phyloP scores from a whole-genome alignment of 306 rosid species.

The Gastrolobium bilobum region DNA sequence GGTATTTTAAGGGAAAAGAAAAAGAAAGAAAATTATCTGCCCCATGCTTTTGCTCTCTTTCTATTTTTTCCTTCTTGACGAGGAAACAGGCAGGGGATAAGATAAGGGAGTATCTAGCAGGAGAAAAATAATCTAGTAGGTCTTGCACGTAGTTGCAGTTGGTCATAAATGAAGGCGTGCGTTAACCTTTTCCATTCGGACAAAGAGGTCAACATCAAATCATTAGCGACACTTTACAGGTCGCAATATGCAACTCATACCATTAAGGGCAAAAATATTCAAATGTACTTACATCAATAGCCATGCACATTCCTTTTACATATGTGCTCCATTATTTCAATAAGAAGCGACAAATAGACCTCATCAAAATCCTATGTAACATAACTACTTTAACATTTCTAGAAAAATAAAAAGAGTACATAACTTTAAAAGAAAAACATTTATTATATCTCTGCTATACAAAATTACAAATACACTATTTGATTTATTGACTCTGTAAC shows the following conservation, averaged over 20 bases:
- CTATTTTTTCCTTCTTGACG: neutral
- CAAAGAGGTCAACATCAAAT: slow-evolving; percentile 22
- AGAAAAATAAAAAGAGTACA: neutral
- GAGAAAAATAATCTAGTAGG: slow-evolving; percentile 14
- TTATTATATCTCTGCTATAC: slow-evolving; percentile 52
- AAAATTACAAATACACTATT: slow-evolving; percentile 45
- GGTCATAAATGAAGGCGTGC: slow-evolving; percentile 29
- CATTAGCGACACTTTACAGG: neutral
- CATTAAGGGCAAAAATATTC: neutral
- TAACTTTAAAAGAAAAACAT: slow-evolving; percentile 32
- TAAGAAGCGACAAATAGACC: neutral
- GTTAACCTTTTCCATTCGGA: slow-evolving; percentile 27
- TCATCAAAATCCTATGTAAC: neutral
- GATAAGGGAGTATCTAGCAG: slow-evolving; percentile 11
- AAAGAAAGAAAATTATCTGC: neutral
- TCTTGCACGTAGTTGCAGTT: neutral
- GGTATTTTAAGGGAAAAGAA: neutral
- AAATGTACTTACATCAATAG: neutral
- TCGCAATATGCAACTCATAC: slow-evolving; percentile 35
- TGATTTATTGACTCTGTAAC: slow-evolving; percentile 44
- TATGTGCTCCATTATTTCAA: neutral
- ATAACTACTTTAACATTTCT: neutral
- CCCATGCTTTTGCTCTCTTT: neutral
- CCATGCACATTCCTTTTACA: neutral
- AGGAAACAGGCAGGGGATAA: slow-evolving; percentile 33